Base-by-base conservation (phyloP, 352 stramenopile genomes). In the Phytophthora meadii region DNA sequence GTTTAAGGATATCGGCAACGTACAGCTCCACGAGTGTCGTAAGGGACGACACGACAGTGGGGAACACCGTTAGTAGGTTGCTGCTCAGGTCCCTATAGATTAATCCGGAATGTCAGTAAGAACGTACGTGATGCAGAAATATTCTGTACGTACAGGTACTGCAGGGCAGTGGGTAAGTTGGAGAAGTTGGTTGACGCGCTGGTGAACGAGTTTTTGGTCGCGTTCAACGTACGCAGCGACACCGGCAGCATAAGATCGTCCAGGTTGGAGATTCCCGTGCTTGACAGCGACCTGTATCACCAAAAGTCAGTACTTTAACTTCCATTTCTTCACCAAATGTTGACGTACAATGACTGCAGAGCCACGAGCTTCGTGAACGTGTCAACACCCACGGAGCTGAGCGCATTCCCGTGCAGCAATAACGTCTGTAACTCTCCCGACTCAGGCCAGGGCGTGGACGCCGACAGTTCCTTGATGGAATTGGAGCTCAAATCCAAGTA, bases 271-370 rank as follows among this genome's bases (percentile, higher is more conserved):
- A 91, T 70, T 4, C 77, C 71, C 2, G 74, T 88, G 25, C 54
- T 87, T n/a, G 71, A 80, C 12, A 87, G 55, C 17, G 78, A 87
- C 11, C 74, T 82, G 54, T 3, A 61, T 10, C 17, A 53, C 5
- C 7, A 52, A 15, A 8, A 25, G 39, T 69, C 36, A 76, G 24
- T 15, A 24, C 17, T 36, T 22, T 6, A 34, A 14, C 32, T 6
- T 12, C 5, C 27, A 28, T 2, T 22, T 44, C 4, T 25, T 12
- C n/a, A 6, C 6, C 10, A 10, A 22, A 6, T 28, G 37, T 27
- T 58, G n/a, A 82, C 76, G 51, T 72, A 87, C 77, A 92, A 61
- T 22, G 81, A 73, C 64, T 89, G 73, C 40, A 92, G 62, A 14
- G 74, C 70, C 5, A 72, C 66, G 6, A 93, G 64, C 24, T 61